A percentile compares a stretch with the other conserved stretches of the same genome.
Evolutionary conservation across 495 filamentous ascomycete genomes (phyloP).

Genomic region (Penicillium tannophilum): DNA sequence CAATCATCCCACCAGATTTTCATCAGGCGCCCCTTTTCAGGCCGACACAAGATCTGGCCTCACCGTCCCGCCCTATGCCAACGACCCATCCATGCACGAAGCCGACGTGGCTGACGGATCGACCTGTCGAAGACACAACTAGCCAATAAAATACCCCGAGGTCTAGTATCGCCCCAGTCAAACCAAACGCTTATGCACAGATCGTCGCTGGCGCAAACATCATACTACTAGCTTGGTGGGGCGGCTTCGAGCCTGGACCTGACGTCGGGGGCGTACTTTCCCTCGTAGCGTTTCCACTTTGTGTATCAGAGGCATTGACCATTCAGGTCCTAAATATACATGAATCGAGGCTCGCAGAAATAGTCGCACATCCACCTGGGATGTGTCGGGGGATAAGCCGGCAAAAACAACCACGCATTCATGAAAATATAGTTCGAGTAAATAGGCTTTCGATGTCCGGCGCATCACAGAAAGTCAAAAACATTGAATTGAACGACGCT

Average conservation of each 20-base stretch:
- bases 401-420: background rate
- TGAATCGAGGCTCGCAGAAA: background rate
- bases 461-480: background rate
- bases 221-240: background rate
- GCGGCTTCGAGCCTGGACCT: background rate
- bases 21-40: no score
- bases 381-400: background rate
- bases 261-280: background rate
- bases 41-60: background rate
- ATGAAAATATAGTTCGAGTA: background rate
- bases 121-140: background rate
- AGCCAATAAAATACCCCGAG: slow-evolving; percentile 1
- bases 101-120: slow-evolving; percentile 10
- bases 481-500: background rate
- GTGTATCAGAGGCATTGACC: background rate
- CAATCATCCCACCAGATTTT: no score
- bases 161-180: background rate
- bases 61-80: background rate
- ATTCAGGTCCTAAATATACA: background rate
- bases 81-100: slow-evolving; percentile 4
- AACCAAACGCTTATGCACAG: slow-evolving; percentile 5
- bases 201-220: slow-evolving; percentile 1
- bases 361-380: background rate
- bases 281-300: background rate
- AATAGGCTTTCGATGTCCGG: background rate